These are phyloP conservation scores for Bremia lactucae DNA, from an alignment of 352 stramenopile species.

Conservation along the genomic window DNA sequence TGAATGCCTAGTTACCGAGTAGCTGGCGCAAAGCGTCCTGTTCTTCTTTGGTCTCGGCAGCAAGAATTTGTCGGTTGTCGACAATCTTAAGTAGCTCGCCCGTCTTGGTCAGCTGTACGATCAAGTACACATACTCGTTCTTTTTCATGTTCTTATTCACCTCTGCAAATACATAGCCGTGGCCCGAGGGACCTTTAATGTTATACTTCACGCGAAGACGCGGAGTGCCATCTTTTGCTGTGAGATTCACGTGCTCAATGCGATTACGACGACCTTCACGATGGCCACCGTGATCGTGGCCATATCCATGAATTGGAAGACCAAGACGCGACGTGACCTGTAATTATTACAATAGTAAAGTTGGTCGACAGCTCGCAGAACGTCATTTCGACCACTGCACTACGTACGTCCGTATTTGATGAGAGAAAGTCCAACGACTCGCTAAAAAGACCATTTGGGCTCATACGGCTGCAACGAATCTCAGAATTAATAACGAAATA, in stretches of 20 bases:
- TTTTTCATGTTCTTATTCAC: constrained; percentile 88
- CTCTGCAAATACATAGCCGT: constrained; percentile 89
- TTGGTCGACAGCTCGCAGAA: constrained; percentile 1
- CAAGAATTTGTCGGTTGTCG: constrained; percentile 87
- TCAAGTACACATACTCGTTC: constrained; percentile 92
- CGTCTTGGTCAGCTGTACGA: constrained; percentile 90
- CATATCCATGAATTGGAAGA: constrained; percentile 87
- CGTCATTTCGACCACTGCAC: background rate
- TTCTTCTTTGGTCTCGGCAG: constrained; percentile 62
- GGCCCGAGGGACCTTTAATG: constrained; percentile 85
- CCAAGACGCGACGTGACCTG: constrained; percentile 80
- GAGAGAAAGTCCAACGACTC: constrained; percentile 64
- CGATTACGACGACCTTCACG: constrained; percentile 91
- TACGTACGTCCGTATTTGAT: constrained; percentile 56
- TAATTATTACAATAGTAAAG: constrained; percentile 2
- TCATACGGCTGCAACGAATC: constrained; percentile 52
- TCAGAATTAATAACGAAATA: constrained; percentile 2
- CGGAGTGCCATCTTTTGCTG: constrained; percentile 75
- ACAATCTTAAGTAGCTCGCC: constrained; percentile 84
- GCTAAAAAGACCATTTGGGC: constrained; percentile 70
- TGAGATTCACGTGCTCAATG: constrained; percentile 91
- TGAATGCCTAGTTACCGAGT: constrained; percentile 49
- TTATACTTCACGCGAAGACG: constrained; percentile 90
- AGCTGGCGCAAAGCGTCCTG: constrained; percentile 67
- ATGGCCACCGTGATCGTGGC: constrained; percentile 87